A percentile compares a stretch with the other conserved stretches of the same genome.
Conservation (phyloP, 1,139 yeast genomes). For the Pichia sp. region DNA sequence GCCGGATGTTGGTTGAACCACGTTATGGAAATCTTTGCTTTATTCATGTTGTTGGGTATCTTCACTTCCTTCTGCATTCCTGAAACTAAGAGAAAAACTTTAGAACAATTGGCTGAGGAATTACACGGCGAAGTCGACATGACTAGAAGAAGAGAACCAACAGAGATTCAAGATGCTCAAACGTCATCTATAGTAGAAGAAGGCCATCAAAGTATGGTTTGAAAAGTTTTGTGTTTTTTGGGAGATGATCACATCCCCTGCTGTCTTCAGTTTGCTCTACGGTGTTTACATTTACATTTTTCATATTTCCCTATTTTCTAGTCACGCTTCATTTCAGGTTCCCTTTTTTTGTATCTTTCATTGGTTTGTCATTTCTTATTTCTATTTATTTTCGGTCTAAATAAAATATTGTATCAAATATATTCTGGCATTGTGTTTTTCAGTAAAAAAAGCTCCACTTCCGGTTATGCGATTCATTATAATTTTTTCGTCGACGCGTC, state of each 20-base stretch:
- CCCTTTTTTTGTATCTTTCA: neutral
- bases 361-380: neutral
- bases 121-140: conserved; percentile 71
- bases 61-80: conserved; percentile 65
- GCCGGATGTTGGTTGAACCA: conserved; percentile 80
- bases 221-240: neutral
- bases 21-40: conserved; percentile 88
- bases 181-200: conserved; percentile 8
- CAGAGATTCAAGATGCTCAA: conserved; percentile 5
- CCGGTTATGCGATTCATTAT: too few relatives aligned
- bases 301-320: neutral
- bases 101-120: conserved; percentile 74
- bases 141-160: conserved; percentile 18
- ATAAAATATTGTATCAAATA: conserved; percentile 3
- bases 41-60: conserved; percentile 81
- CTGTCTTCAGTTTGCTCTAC: neutral
- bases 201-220: conserved; percentile 11
- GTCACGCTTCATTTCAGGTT: neutral
- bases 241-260: too few relatives aligned
- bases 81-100: conserved; percentile 85
- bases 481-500: neutral
- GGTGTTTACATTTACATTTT: neutral
- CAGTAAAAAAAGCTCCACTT: too few relatives aligned
- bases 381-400: conserved; percentile 1
- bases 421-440: neutral